These are phyloP conservation scores for Striga hermonthica DNA, from an alignment of 305 asterid species.

Conservation along the genomic window DNA sequence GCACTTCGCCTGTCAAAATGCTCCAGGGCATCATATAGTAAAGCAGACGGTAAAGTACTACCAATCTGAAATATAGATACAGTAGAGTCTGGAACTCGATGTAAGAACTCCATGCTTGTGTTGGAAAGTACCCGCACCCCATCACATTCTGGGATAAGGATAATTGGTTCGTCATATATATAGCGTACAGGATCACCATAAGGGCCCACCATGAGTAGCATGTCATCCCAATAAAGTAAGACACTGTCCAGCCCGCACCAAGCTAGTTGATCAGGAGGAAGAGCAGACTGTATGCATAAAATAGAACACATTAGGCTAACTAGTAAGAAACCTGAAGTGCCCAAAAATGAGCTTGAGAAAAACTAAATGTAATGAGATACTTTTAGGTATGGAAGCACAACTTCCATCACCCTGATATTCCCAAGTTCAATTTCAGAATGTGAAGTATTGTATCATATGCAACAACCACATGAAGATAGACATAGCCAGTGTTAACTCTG, in stretches of 20 bases:
- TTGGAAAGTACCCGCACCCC: constrained; percentile 89
- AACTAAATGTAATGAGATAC: background rate
- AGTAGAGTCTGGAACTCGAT: constrained; percentile 94
- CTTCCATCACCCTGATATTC: constrained; percentile 7
- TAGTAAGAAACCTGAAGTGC: constrained; percentile 2
- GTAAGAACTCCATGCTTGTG: constrained; percentile 81
- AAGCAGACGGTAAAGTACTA: constrained; percentile 90
- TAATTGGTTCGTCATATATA: constrained; percentile 81
- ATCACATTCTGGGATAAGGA: constrained; percentile 89
- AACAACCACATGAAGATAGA: constrained; percentile 19
- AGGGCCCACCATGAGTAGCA: constrained; percentile 95
- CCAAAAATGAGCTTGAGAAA: constrained; percentile 24
- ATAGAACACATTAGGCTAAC: constrained; percentile 30
- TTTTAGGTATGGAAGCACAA: constrained; percentile 2
- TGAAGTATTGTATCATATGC: background rate
- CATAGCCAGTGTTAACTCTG: constrained; percentile 14
- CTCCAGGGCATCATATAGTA: constrained; percentile 90
- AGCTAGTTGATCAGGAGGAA: constrained; percentile 93
- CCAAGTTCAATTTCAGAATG: constrained; percentile 18
- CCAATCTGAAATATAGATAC: constrained; percentile 94
- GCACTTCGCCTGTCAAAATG: constrained; percentile 94
- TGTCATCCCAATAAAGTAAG: constrained; percentile 92
- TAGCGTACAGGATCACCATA: constrained; percentile 83
- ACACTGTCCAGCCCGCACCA: constrained; percentile 98
- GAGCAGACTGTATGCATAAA: constrained; percentile 58